A percentile compares a stretch with the other conserved stretches of the same genome.
Conservation (phyloP, 441 rosid genomes). For the Gossypium gossypioides region DNA sequence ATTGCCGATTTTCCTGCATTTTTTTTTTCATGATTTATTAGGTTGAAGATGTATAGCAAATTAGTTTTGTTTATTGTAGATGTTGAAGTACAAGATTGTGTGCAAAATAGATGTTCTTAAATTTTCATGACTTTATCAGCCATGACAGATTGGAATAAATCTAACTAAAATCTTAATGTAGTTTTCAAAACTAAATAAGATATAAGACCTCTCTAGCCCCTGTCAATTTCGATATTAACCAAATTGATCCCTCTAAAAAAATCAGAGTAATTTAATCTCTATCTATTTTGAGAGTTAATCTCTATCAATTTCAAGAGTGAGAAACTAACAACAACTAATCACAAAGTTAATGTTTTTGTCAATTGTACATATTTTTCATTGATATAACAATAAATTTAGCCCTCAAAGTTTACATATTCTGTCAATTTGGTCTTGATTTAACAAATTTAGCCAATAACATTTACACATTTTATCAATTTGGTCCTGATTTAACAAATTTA, state of each 20-base stretch:
- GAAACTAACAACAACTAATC: not conserved
- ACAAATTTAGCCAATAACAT: not conserved
- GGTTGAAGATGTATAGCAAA: not conserved
- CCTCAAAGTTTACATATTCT: not conserved
- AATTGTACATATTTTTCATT: not conserved
- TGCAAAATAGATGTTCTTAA: not conserved
- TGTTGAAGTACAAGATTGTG: not conserved
- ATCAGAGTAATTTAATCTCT: not conserved
- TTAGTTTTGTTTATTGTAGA: not conserved
- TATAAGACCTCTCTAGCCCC: not conserved
- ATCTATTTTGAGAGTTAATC: too few relatives aligned
- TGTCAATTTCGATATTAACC: not conserved
- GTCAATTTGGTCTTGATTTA: not conserved
- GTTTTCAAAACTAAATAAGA: not conserved
- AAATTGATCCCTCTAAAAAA: too few relatives aligned
- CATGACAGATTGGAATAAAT: not conserved
- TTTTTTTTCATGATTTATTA: not conserved
- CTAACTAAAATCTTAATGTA: not conserved
- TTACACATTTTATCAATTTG: not conserved
- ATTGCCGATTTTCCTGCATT: not conserved
- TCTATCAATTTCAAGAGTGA: not conserved
- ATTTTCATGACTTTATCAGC: not conserved
- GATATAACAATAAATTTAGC: not conserved
- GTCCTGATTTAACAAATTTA: not conserved
- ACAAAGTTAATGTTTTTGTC: not conserved